Base-by-base conservation (phyloP, 2,329 filamentous ascomycete genomes). In the Penicillium sp. region DNA sequence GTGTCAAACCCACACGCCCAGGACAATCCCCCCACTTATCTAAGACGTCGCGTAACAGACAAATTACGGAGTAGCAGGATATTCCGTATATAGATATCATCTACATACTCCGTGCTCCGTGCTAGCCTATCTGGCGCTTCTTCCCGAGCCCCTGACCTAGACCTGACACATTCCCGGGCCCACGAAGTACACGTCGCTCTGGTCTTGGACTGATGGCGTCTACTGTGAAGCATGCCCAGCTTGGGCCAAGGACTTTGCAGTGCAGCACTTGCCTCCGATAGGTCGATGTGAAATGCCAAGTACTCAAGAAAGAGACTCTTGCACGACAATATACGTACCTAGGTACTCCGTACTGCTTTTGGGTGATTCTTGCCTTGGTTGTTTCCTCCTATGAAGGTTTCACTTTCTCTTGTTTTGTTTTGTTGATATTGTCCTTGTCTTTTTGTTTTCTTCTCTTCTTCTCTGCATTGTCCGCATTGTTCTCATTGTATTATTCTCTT, bases 1-100 rank as follows among this genome's bases (percentile, higher is more conserved):
- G 54, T 58, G 43, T 60, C 60, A 61, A 43, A 43, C 20, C 52
- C 49, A 55, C 39, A 57, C 62, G 53, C 59, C 52, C 53, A 57
- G 53, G 37, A 42, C 20, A 35, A 50, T 46, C 51, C 56, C 63
- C 59, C 45, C 18, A 57, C 54, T 42, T 48, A 45, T 48, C 20
- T 32, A 47, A 60, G 45, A 61, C 59, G 51, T 29, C 39, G 45
- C 55, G 34, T 20, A 53, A 50, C 59, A 66, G 51, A 62, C 48
- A 61, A 52, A 63, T 63, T 61, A 62, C 14, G 32, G 39, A 35
- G 45, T 47, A 42, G 35, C 38, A 49, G 45, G 40, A 22, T 45
- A 43, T 29, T 7, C 43, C 22, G 10, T 43, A 34, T 20, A 29
- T 55, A 40, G 29, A 37, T 52, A 52, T 34, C 24, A 31, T 34